Evolutionary conservation across 805 yeast genomes (phyloP), one percentile per base, ranked within the genome.

Genomic region (Tetrapisispora pingtungensis): DNA sequence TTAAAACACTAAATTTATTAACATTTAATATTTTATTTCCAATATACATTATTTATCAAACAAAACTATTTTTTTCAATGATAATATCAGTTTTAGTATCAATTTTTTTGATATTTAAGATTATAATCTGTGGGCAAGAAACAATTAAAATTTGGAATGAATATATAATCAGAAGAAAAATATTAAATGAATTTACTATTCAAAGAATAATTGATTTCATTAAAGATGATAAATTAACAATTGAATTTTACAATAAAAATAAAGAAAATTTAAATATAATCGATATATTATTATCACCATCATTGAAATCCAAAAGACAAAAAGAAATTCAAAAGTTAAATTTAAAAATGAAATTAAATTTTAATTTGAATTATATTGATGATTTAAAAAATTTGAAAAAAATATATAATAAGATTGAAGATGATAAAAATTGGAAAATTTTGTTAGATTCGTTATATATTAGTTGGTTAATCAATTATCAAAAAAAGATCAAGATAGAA

Each of bases 21-120:
- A 44, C 50, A 2, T 47, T 51, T 40, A 53, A 56, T 41, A 55
- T 59, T 7, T 40, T 55, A 7, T 45, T 56, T 24, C 58, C 53
- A 14, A 41, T 51, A 14, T 49, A 54, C 37, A 48, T 56, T n/a
- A 43, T 55, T 4, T 45, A 53, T 17, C 53, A 53, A 30, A 27
- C 52, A 6, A 41, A 51, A 14, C 47, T 45, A n/a, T 47, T 50
- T 18, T 33, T 57, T 19, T 51, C 57, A 10, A 20, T 36, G 24
- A 40, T 40, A 26, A 49, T 49, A 36, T 49, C 53, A 34, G n/a
- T 52, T 4, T 17, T 44, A 15, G 42, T 55, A 14, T 47, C 50
- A 4, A 31, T 46, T 2, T 42, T 55, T 32, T 47, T 52, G 22
- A 18, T 56, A n/a, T 31, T 51, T 10, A 46, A 53, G 20, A 52